These are phyloP conservation scores for Penicillium macrosclerotiorum DNA, from an alignment of 495 filamentous ascomycete genomes.

Conservation along the genomic window DNA sequence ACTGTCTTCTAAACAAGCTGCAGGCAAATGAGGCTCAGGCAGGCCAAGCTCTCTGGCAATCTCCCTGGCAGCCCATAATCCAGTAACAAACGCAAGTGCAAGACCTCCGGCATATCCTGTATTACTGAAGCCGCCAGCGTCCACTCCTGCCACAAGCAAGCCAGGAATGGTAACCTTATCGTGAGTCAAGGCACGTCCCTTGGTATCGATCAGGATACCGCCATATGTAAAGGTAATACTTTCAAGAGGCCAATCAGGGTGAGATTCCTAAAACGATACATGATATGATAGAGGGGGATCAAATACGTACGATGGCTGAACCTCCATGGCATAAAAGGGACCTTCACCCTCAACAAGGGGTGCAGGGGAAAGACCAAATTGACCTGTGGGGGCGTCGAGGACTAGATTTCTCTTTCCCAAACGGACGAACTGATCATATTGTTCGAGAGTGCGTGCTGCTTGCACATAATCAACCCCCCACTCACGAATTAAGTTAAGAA, in stretches of 20 bases:
- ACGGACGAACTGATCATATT: slow-evolving; percentile 17
- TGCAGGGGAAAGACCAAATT: slow-evolving; percentile 7
- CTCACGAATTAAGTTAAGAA: slow-evolving; percentile 10
- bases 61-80: slow-evolving; percentile 22
- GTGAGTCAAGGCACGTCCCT: slow-evolving; percentile 20
- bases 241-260: background rate
- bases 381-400: slow-evolving; percentile 17
- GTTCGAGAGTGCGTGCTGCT: slow-evolving; percentile 12
- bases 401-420: slow-evolving; percentile 2
- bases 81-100: slow-evolving; percentile 25
- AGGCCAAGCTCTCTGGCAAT: slow-evolving; percentile 15
- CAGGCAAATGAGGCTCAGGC: slow-evolving; percentile 18
- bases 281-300: background rate
- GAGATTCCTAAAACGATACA: background rate
- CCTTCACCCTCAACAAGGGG: slow-evolving; percentile 26
- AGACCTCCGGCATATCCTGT: slow-evolving; percentile 24
- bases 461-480: slow-evolving; percentile 19
- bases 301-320: slow-evolving; percentile 25
- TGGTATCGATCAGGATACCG: slow-evolving; percentile 18
- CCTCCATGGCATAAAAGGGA: slow-evolving; percentile 27
- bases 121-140: slow-evolving; percentile 27
- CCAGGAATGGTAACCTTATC: slow-evolving; percentile 20
- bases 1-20: slow-evolving; percentile 15
- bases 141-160: slow-evolving; percentile 23
- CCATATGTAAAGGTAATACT: slow-evolving; percentile 31